Base-by-base conservation (phyloP, 2,329 filamentous ascomycete species). In the Nemania sp. region DNA sequence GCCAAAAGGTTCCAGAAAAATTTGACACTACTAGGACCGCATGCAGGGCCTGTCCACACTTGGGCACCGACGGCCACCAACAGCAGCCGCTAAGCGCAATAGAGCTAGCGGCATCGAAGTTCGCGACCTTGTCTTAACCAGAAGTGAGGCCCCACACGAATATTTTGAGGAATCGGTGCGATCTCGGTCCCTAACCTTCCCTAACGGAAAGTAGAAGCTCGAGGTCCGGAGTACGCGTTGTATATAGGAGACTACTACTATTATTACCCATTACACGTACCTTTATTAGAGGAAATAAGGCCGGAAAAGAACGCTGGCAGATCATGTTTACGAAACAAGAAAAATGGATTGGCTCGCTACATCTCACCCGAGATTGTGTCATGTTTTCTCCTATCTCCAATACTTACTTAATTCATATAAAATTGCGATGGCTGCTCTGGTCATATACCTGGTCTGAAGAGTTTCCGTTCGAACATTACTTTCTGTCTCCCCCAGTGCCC, bases 81-180 rank as follows among this genome's bases (percentile, higher is more conserved):
- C 1, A n/a, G 13, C 4, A 13, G 5, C 3, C 22, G 26, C 32
- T 65, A 63, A 26, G 18, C 61, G 5, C 1, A 41, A 58, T 59
- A 2, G 11, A 24, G 61, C 26, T 66, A 64, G 38, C 13, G 5
- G 7, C 8, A 22, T 13, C 49, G 49, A 11, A 11, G 18, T 20
- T 43, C 43, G 38, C 26, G 5, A 32, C 15, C 29, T 51, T 3
- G 47, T 60, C 47, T 47, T 29, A 49, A 54, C 66, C 43, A 64
- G 66, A 63, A 66, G 10, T 58, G 58, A 47, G 61, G 54, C 38
- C 67, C 60, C 59, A 62, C 41, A 61, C 24, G 59, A 60, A 63
- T 22, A 54, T 55, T 64, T 67, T 47, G 54, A 67, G 43, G 45
- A 24, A 38, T 67, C 69, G 66, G 66, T 41, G 66, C 69, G 69